Conservation (phyloP, 2,329 filamentous ascomycete species). For the Corinectria fuckeliana region DNA sequence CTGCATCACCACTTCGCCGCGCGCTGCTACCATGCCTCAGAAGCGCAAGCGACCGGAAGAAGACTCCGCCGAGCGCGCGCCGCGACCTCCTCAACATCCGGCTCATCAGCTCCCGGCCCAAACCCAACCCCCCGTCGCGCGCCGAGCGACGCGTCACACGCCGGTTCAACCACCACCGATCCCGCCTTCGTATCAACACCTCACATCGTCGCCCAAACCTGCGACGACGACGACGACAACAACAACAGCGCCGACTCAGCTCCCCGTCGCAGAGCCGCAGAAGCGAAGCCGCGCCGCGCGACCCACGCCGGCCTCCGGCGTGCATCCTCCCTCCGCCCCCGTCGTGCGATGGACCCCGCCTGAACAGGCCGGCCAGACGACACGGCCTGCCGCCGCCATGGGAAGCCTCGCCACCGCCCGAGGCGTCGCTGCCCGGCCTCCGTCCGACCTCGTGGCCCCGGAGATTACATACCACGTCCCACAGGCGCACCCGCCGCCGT, state of each 20-base stretch:
- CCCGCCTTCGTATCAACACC: constrained; percentile 19
- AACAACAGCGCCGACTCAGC: constrained; percentile 14
- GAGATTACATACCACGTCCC: constrained; percentile 50
- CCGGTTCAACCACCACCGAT: constrained; percentile 40
- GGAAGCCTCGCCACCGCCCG: constrained; percentile 28
- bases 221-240: constrained; percentile 6
- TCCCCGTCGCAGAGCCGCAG: constrained; percentile 21
- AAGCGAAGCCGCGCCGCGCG: constrained; percentile 30
- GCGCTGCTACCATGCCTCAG: constrained; percentile 39
- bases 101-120: constrained; percentile 20
- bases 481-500: constrained; percentile 39
- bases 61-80: constrained; percentile 30
- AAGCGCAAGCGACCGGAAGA: constrained; percentile 47
- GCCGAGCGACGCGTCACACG: constrained; percentile 50
- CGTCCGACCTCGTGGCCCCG: constrained; percentile 47
- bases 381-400: constrained; percentile 29
- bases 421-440: constrained; percentile 30
- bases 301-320: constrained; percentile 13
- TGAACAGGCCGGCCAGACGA: constrained; percentile 30
- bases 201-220: constrained; percentile 8
- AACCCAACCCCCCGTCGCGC: constrained; percentile 38
- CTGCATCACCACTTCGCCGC: not conserved
- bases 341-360: constrained; percentile 36
- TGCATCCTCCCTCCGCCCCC: constrained; percentile 13
- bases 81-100: constrained; percentile 8